Conservation (phyloP, 495 filamentous ascomycete genomes). For the Daldinia bambusicola region DNA sequence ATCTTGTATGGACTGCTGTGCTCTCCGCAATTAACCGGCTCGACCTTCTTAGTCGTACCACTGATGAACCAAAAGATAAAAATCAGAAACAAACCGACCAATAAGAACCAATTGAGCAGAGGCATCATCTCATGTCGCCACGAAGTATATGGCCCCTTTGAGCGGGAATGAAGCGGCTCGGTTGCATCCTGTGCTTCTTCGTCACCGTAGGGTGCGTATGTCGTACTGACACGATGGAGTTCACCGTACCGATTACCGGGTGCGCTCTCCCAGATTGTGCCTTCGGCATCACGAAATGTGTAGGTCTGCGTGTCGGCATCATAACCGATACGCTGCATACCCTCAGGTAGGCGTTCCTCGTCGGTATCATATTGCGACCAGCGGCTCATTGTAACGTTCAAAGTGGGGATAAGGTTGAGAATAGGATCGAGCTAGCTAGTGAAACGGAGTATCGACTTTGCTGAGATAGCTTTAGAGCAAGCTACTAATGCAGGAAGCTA, state of each 20-base stretch:
- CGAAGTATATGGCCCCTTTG: slow-evolving; percentile 29
- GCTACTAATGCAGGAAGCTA: neutral
- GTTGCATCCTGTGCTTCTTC: slow-evolving; percentile 39
- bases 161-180: slow-evolving; percentile 21
- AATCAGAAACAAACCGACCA: slow-evolving; percentile 48
- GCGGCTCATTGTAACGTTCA: slow-evolving; percentile 49
- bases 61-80: slow-evolving; percentile 46
- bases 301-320: slow-evolving; percentile 63
- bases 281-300: slow-evolving; percentile 57
- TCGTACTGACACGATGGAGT: slow-evolving; percentile 48
- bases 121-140: slow-evolving; percentile 52
- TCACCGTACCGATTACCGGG: slow-evolving; percentile 58
- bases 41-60: slow-evolving; percentile 23
- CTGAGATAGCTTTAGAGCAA: neutral
- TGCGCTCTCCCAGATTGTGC: slow-evolving; percentile 55
- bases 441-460: slow-evolving; percentile 1
- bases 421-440: neutral
- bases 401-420: slow-evolving; percentile 8
- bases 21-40: slow-evolving; percentile 31
- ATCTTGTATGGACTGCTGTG: slow-evolving; percentile 38
- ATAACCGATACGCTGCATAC: slow-evolving; percentile 64
- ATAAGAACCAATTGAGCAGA: slow-evolving; percentile 49
- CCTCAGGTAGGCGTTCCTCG: slow-evolving; percentile 62
- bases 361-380: slow-evolving; percentile 60
- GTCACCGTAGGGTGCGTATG: slow-evolving; percentile 33